Evolutionary conservation across 2,329 filamentous ascomycete species (phyloP), one percentile per base, ranked within the genome.

Genomic region (Xylariaceae sp.): DNA sequence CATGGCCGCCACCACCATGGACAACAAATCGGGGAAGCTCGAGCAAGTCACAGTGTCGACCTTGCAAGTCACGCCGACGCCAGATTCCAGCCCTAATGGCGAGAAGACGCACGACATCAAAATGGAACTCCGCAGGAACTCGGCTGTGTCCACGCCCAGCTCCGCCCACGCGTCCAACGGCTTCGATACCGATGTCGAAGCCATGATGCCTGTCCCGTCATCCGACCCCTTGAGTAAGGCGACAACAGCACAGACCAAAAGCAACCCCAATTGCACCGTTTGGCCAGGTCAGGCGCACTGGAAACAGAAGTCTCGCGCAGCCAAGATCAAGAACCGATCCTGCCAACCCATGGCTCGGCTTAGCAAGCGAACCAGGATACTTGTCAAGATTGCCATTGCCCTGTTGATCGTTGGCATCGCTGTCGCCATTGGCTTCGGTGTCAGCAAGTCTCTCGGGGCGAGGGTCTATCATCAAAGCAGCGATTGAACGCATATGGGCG

Each of bases 261-360:
- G 23, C 34, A 63, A 63, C 39, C 57, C 52, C 32, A 71, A 78
- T 39, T 70, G 66, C 46, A 62, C 68, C 28, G 71, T 77, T 13
- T 80, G 75, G 75, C 75, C 75, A 5, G 68, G 70, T 36, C 67
- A 74, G 49, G 64, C 68, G 16, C 67, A 77, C 50, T 77, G 75
- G 73, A 72, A 70, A 54, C 61, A 66, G 39, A 74, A 75, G 60
- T 71, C 72, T 40, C 72, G 70, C 56, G 67, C 63, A 9, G 69
- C 70, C 38, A 75, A 75, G 59, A 61, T 61, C 43, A 68, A 65
- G 39, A 59, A 64, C 32, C 40, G 53, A 40, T 65, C 60, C 35
- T 76, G 72, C 54, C 65, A 65, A 35, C 72, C 65, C 41, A 60
- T 79, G 57, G 67, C 69, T 28, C 55, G 57, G 19, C 61, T 78